A percentile compares a stretch with the other conserved stretches of the same genome.
phyloP scores from a whole-genome alignment of 805 yeast species.

The Candida nemodendra region DNA sequence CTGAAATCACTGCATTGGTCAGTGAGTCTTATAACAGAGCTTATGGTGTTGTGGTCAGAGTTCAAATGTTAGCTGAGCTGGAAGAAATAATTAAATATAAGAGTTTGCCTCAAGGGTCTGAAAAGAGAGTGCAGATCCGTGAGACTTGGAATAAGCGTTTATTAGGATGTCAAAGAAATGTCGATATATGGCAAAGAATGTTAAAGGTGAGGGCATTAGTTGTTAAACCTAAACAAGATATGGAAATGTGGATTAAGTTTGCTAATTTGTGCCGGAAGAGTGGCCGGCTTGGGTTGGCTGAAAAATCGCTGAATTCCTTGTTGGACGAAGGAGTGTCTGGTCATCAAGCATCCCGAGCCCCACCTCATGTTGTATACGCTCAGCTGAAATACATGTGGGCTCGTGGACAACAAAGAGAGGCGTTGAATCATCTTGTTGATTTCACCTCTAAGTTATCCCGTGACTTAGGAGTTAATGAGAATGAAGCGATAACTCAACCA shows the following conservation, averaged over 20 bases:
- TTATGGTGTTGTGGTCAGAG: constrained; percentile 92
- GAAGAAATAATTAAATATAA: constrained; percentile 94
- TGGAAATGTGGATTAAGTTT: constrained; percentile 98
- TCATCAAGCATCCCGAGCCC: constrained; percentile 62
- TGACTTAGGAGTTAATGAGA: constrained; percentile 83
- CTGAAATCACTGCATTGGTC: constrained; percentile 91
- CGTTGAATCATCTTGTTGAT: constrained; percentile 79
- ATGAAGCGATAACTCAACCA: constrained; percentile 83
- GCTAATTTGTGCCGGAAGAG: constrained; percentile 95
- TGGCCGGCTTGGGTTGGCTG: constrained; percentile 89
- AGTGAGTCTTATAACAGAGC: constrained; percentile 97
- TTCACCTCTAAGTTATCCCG: constrained; percentile 89
- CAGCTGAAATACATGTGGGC: constrained; percentile 98
- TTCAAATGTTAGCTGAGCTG: constrained; percentile 94
- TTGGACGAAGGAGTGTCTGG: constrained; percentile 59
- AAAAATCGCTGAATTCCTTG: constrained; percentile 79
- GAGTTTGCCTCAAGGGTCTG: constrained; percentile 78
- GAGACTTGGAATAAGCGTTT: constrained; percentile 93
- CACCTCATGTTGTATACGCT: constrained; percentile 96
- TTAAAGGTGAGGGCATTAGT: constrained; percentile 90
- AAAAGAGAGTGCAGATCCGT: constrained; percentile 72
- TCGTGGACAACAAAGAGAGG: constrained; percentile 83
- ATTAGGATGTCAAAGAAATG: constrained; percentile 92
- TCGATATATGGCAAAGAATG: constrained; percentile 98
- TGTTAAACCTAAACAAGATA: constrained; percentile 90